Evolutionary conservation across 352 stramenopile species (phyloP).

Genomic region (Phytophthora pini): DNA sequence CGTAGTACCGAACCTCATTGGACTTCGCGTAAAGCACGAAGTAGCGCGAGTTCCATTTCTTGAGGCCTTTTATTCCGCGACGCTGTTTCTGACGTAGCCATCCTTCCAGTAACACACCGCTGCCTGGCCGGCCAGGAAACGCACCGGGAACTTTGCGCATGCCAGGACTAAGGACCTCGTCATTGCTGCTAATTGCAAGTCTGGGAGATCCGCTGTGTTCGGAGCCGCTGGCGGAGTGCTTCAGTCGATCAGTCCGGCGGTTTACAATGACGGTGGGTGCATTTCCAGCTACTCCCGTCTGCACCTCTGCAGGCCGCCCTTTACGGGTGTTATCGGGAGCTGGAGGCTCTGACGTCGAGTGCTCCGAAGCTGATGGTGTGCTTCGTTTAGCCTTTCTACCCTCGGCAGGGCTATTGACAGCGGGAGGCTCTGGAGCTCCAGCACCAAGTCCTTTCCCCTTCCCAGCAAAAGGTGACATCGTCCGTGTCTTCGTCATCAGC

Average conservation of each 20-base stretch:
- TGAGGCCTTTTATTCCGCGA: conserved; percentile 78
- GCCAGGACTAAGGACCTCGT: conserved; percentile 52
- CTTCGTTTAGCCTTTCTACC: conserved; percentile 10
- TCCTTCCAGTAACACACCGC: conserved; percentile 77
- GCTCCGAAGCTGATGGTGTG: conserved; percentile 25
- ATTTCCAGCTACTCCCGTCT: conserved; percentile 28
- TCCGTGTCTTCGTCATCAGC: conserved; percentile 69
- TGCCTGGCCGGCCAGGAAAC: conserved; percentile 58
- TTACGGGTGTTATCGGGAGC: conserved; percentile 1
- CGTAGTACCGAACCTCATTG: conserved; percentile 84
- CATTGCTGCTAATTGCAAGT: conserved; percentile 26
- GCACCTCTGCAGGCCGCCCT: conserved; percentile 20
- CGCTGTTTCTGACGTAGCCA: conserved; percentile 87
- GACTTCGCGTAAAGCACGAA: conserved; percentile 81
- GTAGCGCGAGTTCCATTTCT: conserved; percentile 87
- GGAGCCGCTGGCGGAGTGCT: conserved; percentile 51
- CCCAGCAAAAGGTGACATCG: conserved; percentile 63
- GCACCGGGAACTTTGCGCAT: conserved; percentile 62
- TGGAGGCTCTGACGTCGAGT: conserved; percentile 15
- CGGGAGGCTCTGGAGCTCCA: conserved; percentile 5
- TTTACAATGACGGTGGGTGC: conserved; percentile 43
- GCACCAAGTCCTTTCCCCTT: conserved; percentile 36
- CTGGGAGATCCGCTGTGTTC: conserved; percentile 45
- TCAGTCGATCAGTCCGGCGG: conserved; percentile 54
- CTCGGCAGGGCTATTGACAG: conserved; percentile 6